Evolutionary conservation across 1,139 yeast species (phyloP), one percentile per base, ranked within the genome.

Genomic region (Debaryomyces robertsiae): DNA sequence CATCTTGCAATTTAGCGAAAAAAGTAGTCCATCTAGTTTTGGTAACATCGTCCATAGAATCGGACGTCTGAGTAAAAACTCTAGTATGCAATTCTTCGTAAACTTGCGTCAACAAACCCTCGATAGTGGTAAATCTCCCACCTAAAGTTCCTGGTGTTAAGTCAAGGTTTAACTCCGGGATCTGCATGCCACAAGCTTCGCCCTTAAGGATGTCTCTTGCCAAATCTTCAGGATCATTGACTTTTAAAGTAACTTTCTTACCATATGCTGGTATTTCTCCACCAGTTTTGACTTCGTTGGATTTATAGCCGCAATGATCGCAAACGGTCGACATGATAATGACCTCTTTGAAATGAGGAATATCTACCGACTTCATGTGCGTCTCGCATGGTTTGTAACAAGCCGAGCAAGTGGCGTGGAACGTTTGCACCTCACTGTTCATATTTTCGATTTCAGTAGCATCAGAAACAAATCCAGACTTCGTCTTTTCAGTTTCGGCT

Each of bases 221-320:
- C 56, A 94, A 75, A 69, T 94, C 99, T 52, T 89, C 97, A 10
- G 95, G 82, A 54, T 93, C 98, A 44, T 89, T 91, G 47, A 93
- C 84, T 52, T 75, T 75, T 42, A 94, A 73, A 1, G 84, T 75
- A 46, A 90, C 81, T 49, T 75, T 82, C 51, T 83, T 82, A 46
- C 98, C 99, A 63, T 82, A 76, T 4, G 73, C 84, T 27, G 98
- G 98, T 41, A 94, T 85, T 14, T 86, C 95, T 50, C 99, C 99
- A 44, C 99, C 99, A 4, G 98, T 94, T 69, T 91, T 93, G 50
- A 94, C 98, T 65, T 94, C 99, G 59, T 94, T 94, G 16, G 96
- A 88, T 67, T 88, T 93, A 69, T 87, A 94, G 27, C 98, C 98
- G 70, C 99, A 94, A 52, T 80, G 70, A 31, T 84, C 91, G 67